phyloP scores from a whole-genome alignment of 768 basidiomycete species.

The Rhodosporidiobolus odoratus region DNA sequence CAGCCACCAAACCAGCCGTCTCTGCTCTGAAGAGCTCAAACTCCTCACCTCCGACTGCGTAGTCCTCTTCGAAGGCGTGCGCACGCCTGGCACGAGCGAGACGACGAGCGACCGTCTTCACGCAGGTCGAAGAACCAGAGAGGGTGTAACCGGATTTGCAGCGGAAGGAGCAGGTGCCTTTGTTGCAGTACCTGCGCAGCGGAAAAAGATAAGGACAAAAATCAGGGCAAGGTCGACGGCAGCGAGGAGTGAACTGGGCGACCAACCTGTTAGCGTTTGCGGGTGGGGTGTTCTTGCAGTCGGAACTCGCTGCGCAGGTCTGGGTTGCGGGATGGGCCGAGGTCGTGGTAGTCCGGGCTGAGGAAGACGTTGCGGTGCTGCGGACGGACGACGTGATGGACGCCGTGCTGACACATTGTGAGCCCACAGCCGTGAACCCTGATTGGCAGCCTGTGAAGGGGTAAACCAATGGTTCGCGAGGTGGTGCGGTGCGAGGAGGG shows the following conservation, averaged over 20 bases:
- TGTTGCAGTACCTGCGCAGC: neutral
- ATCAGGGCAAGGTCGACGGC: too few species aligned
- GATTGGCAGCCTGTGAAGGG: neutral
- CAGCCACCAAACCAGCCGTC: too few species aligned
- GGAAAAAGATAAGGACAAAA: too few species aligned
- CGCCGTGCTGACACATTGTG: neutral
- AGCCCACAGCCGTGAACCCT: neutral
- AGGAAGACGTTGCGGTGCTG: too few species aligned
- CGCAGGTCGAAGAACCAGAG: neutral
- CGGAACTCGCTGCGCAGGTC: neutral
- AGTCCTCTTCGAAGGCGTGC: neutral
- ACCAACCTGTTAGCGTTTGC: neutral
- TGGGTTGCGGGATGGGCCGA: neutral
- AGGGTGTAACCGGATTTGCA: neutral
- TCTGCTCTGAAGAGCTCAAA: too few species aligned
- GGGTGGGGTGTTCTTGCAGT: neutral
- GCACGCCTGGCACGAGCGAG: neutral
- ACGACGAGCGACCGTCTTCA: neutral
- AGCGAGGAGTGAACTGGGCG: too few species aligned
- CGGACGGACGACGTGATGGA: too few species aligned
- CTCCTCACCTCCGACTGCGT: too few species aligned
- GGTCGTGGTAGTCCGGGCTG: neutral
- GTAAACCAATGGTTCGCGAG: too few species aligned
- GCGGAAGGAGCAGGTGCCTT: neutral
- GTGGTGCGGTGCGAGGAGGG: too few species aligned